Evolutionary conservation across 805 yeast species (phyloP), one percentile per base, ranked within the genome.

Genomic region (Metschnikowia bowlesiae): DNA sequence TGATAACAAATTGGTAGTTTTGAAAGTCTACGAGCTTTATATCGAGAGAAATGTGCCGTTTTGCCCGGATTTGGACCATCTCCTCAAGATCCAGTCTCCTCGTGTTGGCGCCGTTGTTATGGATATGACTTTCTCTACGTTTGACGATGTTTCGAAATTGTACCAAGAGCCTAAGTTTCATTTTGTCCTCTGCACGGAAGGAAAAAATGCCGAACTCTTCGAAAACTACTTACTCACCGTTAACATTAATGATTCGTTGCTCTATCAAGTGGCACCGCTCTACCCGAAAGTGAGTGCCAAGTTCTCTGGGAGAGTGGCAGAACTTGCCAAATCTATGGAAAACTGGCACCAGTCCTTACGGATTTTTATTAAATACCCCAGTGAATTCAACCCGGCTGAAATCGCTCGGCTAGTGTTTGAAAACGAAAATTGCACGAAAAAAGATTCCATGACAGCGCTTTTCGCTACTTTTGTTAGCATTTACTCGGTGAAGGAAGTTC

Each of bases 391-490:
- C 11, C 40, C 47, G 14, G 47, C 53, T 10, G 59, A 52, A 1
- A 50, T 65, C 5, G 46, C 59, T 8, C 49, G 52, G 4, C 56
- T 63, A 4, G 50, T 73, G 1, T 63, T 66, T 38, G 57, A 38
- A 16, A 40, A 57, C 48, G 43, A 55, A 47, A 52, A 62, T 60
- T 39, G 42, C 36, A n/a, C 37, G 46, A 63, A 44, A 64, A 79
- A 65, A 56, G 57, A 42, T 58, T 64, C 63, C 16, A 58, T 67
- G 52, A 59, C 51, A 5, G 54, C 62, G 1, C 66, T 60, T 37
- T 69, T 68, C 53, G 66, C 60, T 6, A 34, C 59, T 52, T 57
- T 71, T 68, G 26, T 68, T 55, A 28, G 59, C 54, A 30, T 44
- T 14, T 29, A 35, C 18, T 34, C 39, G 32, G n/a, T 31, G 6